A percentile compares a stretch with the other conserved stretches of the same genome.
Conservation (phyloP, 2,329 filamentous ascomycete species). For the Xylaria sp. region DNA sequence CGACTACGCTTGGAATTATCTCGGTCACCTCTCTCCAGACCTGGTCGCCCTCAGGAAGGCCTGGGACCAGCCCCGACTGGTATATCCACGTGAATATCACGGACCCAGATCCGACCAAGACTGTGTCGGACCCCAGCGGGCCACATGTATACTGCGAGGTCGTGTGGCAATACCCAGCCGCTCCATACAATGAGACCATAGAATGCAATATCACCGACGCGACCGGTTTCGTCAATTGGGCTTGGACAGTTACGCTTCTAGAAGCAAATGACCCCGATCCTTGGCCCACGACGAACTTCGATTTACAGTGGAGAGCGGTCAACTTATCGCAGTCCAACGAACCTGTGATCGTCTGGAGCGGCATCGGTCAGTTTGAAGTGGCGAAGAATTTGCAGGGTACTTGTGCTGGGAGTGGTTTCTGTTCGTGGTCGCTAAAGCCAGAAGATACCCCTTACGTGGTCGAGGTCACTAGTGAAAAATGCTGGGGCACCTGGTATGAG, state of each 20-base stretch:
- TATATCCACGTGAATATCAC: slow-evolving; percentile 34
- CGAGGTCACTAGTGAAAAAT: slow-evolving; percentile 3
- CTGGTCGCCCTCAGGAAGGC: slow-evolving; percentile 36
- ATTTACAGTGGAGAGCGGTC: slow-evolving; percentile 32
- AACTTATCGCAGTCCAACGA: slow-evolving; percentile 19
- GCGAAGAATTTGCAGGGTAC: slow-evolving; percentile 21
- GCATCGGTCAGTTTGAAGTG: slow-evolving; percentile 34
- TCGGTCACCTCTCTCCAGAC: slow-evolving; percentile 34
- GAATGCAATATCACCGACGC: slow-evolving; percentile 27
- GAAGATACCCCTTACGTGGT: slow-evolving; percentile 30
- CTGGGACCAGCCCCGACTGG: slow-evolving; percentile 30
- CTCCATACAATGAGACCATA: slow-evolving; percentile 27
- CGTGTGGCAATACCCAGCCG: slow-evolving; percentile 29
- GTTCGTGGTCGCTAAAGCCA: slow-evolving; percentile 18
- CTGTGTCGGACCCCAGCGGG: slow-evolving; percentile 25
- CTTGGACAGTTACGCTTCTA: slow-evolving; percentile 39
- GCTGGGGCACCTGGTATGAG: slow-evolving; percentile 14
- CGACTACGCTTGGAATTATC: neutral
- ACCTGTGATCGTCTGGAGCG: slow-evolving; percentile 28
- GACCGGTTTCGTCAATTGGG: slow-evolving; percentile 13
- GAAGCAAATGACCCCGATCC: slow-evolving; percentile 21
- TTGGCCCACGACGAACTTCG: slow-evolving; percentile 34
- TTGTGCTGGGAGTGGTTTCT: slow-evolving; percentile 34
- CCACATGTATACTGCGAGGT: slow-evolving; percentile 36
- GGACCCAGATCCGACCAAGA: slow-evolving; percentile 36